Base-by-base conservation (phyloP, 768 basidiomycete species). In the Boletus edulis region DNA sequence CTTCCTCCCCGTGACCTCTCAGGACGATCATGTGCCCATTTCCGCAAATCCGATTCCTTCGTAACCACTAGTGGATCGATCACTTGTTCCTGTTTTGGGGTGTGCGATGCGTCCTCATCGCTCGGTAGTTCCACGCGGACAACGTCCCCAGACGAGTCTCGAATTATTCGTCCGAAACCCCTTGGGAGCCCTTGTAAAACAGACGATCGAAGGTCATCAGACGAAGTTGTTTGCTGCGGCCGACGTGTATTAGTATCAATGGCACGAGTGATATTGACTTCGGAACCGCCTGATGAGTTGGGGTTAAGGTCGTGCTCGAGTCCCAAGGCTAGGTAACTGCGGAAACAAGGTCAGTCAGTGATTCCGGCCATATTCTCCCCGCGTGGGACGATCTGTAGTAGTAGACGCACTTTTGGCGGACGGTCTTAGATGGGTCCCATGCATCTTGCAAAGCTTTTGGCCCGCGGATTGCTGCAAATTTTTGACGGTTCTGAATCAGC, bases 381-480 rank as follows among this genome's bases (percentile, higher is more conserved):
- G 38, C 24, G 27, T 43, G 42, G 41, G 39, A 47, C 51, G 29
- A 45, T 46, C 37, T 24, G 38, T 9, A 9, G 14, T 17, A 17
- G 31, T n/a, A 18, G 39, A 75, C 87, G 64, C 65, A 96, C 94
- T 97, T 98, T 81, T 98, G 95, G 59, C 81, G 82, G 17, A 95
- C 86, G 12, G 94, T 98, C 73, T 91, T 91, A 48, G 75, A 76
- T 61, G 83, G 83, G 71, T 98, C 90, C 94, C 94, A 98, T 52
- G 85, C 85, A 43, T 89, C 84, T 67, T 89, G 89, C 58, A 97
- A 75, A 11, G 81, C 78, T 67, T 87, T 86, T 2, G 94, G 93
- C 6, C 89, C 94, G 51, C 85, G 81, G 57, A 97, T 85, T 24
- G 87, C 90, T 86, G 71, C 59, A 55, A 61, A 53, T 42, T 11